Percentiles rank a stretch among this genome's conserved stretches.
Conservation (phyloP, 2,329 filamentous ascomycete species). For the Neopestalotiopsis sp. region DNA sequence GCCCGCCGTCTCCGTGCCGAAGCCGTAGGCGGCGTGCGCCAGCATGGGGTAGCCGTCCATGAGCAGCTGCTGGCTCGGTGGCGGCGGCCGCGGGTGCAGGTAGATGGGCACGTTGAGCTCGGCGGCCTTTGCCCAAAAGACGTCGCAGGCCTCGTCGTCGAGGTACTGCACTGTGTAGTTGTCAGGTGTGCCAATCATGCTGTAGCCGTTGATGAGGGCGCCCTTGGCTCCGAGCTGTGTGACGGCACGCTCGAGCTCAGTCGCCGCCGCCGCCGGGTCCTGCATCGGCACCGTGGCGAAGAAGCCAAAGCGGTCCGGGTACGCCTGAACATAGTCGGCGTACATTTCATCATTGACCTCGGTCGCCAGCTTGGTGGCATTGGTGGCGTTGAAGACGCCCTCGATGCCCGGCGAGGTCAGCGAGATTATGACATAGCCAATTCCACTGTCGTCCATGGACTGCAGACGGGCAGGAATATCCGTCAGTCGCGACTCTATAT, state of each 20-base stretch:
- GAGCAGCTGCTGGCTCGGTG: conserved; percentile 43
- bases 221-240: conserved; percentile 65
- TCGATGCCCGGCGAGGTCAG: conserved; percentile 55
- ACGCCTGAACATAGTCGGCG: conserved; percentile 38
- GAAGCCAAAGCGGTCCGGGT: conserved; percentile 49
- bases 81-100: conserved; percentile 64
- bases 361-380: conserved; percentile 46
- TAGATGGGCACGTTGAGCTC: conserved; percentile 70
- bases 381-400: conserved; percentile 46
- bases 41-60: conserved; percentile 5
- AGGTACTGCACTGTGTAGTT: conserved; percentile 70
- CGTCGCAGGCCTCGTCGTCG: conserved; percentile 63
- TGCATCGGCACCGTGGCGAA: conserved; percentile 59
- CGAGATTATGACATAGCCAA: conserved; percentile 54
- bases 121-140: conserved; percentile 63
- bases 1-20: conserved; percentile 12
- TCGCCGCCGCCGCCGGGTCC: conserved; percentile 53
- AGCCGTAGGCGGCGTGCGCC: conserved; percentile 8
- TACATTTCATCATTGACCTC: conserved; percentile 50
- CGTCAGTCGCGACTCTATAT: conserved; percentile 4
- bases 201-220: conserved; percentile 64
- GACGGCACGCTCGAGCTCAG: conserved; percentile 59
- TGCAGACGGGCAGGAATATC: neutral
- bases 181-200: conserved; percentile 60
- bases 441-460: conserved; percentile 46